Evolutionary conservation across 352 stramenopile genomes (phyloP).

Genomic region (Phytophthora pluvialis): DNA sequence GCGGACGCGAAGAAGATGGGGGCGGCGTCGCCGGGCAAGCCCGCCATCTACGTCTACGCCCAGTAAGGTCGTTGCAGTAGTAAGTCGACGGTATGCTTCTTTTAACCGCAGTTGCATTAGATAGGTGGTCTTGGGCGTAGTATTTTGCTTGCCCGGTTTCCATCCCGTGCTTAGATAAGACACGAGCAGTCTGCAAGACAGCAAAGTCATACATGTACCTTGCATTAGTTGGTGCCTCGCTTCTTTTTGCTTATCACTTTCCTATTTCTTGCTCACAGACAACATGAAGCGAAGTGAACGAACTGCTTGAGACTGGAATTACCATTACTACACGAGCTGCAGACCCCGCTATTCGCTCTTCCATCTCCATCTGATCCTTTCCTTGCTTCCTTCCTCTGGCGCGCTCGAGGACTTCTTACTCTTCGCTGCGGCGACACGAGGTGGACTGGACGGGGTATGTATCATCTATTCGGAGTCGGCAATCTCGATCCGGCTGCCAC

Average conservation of each 20-base stretch:
- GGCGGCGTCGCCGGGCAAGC: conserved; percentile 82
- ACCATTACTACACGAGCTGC: conserved; percentile 45
- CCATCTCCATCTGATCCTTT: conserved; percentile 42
- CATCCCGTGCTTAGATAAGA: conserved; percentile 24
- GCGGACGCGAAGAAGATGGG: conserved; percentile 88
- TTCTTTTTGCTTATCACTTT: not conserved
- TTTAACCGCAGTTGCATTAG: conserved; percentile 28
- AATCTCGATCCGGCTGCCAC: conserved; percentile 96
- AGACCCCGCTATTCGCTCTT: conserved; percentile 35
- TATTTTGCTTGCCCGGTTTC: not conserved
- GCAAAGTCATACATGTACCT: conserved; percentile 22
- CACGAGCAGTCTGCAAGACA: conserved; percentile 14
- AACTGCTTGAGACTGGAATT: conserved; percentile 45
- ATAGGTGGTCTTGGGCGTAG: conserved; percentile 11
- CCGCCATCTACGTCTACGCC: conserved; percentile 74
- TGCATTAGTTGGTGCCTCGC: conserved; percentile 10
- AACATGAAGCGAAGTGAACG: conserved; percentile 18
- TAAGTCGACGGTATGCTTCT: conserved; percentile 3
- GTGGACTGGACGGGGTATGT: conserved; percentile 37
- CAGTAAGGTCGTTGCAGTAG: conserved; percentile 41
- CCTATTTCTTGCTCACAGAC: not conserved
- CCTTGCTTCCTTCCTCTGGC: conserved; percentile 28
- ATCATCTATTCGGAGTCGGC: conserved; percentile 88
- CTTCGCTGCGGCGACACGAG: conserved; percentile 29
- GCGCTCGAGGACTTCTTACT: conserved; percentile 26